Conservation (phyloP, 768 basidiomycete species). For the Lactarius indigo region DNA sequence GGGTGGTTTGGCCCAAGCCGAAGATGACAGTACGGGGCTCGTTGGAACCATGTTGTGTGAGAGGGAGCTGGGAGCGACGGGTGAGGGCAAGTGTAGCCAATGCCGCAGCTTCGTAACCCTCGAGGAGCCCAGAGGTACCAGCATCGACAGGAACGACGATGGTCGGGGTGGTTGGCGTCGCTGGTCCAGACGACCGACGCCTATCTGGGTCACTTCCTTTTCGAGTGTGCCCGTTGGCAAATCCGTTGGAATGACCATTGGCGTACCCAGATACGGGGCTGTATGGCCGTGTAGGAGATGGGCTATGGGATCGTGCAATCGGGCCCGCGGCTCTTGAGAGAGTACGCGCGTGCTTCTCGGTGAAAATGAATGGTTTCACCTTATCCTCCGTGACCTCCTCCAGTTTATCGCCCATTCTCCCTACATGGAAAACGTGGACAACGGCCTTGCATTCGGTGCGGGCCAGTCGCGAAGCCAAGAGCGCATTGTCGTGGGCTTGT, state of each 20-base stretch:
- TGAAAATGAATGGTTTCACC: constrained; percentile 57
- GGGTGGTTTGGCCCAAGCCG: constrained; percentile 53
- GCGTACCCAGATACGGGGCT: constrained; percentile 3
- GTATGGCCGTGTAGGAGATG: constrained; percentile 9
- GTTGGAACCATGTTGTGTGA: constrained; percentile 46
- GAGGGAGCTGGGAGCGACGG: constrained; percentile 57
- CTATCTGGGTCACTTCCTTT: constrained; percentile 31
- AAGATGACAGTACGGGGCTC: constrained; percentile 68
- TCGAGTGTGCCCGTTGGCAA: constrained; percentile 34
- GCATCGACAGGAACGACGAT: constrained; percentile 27
- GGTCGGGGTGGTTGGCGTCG: constrained; percentile 21
- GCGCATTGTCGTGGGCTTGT: constrained; percentile 85
- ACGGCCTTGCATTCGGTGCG: constrained; percentile 66
- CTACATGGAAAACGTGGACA: constrained; percentile 76
- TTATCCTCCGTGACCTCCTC: constrained; percentile 58
- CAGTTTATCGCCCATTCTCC: constrained; percentile 37
- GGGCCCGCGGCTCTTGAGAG: constrained; percentile 18
- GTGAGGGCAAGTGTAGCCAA: constrained; percentile 60
- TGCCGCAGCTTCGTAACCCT: constrained; percentile 65
- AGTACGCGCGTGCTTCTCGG: constrained; percentile 35
- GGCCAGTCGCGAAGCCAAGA: constrained; percentile 82
- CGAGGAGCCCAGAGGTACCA: constrained; percentile 38
- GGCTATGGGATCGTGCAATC: not conserved
- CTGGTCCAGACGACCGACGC: constrained; percentile 16
- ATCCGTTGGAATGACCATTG: constrained; percentile 34